Percentiles rank a stretch among this genome's conserved stretches.
These are phyloP conservation scores for Angomonas deanei DNA, from an alignment of 208 protist species.

Conservation along the genomic window DNA sequence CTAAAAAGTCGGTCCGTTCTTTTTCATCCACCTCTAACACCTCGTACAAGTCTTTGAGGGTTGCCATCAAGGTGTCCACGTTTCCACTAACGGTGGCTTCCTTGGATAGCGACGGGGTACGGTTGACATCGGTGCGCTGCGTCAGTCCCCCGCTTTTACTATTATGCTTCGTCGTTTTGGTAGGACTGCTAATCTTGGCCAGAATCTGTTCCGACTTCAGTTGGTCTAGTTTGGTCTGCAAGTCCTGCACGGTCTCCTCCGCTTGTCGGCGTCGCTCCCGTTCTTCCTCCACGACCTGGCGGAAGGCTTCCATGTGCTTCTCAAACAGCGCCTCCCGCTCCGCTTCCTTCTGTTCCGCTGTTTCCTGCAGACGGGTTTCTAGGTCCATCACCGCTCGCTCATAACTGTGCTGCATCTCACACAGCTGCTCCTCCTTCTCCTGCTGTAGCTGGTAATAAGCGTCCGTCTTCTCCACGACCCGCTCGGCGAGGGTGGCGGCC, in stretches of 20 bases:
- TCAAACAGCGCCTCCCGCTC: background rate
- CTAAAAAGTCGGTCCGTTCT: background rate
- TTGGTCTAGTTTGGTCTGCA: background rate
- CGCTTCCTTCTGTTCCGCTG: background rate
- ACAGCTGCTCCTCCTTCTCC: background rate
- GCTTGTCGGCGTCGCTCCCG: background rate
- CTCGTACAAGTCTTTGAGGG: background rate
- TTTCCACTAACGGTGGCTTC: too few species aligned
- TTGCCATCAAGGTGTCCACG: background rate
- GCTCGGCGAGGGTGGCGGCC: background rate
- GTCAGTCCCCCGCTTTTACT: background rate
- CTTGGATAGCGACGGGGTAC: background rate
- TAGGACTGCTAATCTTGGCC: background rate
- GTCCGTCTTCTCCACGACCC: background rate
- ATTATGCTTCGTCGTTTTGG: background rate
- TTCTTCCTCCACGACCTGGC: background rate
- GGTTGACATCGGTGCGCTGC: background rate
- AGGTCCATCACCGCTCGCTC: background rate
- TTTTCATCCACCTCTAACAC: background rate
- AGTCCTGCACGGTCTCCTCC: background rate
- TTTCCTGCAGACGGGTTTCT: background rate
- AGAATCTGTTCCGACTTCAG: background rate
- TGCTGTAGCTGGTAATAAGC: background rate
- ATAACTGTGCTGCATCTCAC: background rate
- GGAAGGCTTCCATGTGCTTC: background rate